Conservation (phyloP, 345 rosid genomes). For the Sonneratia caseolaris region DNA sequence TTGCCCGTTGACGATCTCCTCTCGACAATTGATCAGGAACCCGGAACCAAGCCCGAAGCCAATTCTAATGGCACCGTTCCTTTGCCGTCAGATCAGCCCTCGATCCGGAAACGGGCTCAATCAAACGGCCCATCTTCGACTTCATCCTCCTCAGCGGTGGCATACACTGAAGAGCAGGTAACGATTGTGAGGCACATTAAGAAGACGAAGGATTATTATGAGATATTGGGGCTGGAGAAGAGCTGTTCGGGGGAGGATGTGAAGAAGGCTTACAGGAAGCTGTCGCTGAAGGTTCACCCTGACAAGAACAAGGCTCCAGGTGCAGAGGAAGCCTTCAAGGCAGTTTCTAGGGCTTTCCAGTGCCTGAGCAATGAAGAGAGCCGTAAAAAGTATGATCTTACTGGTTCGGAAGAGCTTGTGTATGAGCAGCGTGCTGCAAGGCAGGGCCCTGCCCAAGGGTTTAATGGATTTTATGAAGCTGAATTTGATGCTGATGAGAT, state of each 20-base stretch:
- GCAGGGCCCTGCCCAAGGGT: constrained; percentile 27
- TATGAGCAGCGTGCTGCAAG: constrained; percentile 37
- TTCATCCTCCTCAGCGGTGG: constrained; percentile 27
- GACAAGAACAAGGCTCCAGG: constrained; percentile 96
- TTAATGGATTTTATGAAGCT: constrained; percentile 53
- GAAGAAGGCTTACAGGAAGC: constrained; percentile 72
- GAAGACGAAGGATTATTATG: constrained; percentile 78
- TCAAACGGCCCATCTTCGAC: constrained; percentile 28
- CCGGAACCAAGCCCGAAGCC: constrained; percentile 12
- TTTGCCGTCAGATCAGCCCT: constrained; percentile 34
- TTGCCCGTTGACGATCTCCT: constrained; percentile 54
- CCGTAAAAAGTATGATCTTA: constrained; percentile 57
- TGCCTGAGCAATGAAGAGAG: constrained; percentile 70
- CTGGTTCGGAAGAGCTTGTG: constrained; percentile 72
- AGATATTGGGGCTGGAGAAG: constrained; percentile 65
- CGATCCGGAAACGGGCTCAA: constrained; percentile 46
- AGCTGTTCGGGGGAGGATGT: constrained; percentile 68
- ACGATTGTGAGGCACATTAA: constrained; percentile 59
- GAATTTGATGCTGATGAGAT: constrained; percentile 91
- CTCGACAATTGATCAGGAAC: constrained; percentile 28
- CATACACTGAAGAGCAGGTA: constrained; percentile 72
- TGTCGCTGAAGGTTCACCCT: constrained; percentile 86
- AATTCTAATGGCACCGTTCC: constrained; percentile 13
- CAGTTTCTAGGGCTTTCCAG: constrained; percentile 84
- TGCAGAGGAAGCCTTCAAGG: constrained; percentile 83